Evolutionary conservation across 306 rosid genomes (phyloP), one percentile per base, ranked within the genome.

Genomic region (Ammopiptanthus mongolicus): DNA sequence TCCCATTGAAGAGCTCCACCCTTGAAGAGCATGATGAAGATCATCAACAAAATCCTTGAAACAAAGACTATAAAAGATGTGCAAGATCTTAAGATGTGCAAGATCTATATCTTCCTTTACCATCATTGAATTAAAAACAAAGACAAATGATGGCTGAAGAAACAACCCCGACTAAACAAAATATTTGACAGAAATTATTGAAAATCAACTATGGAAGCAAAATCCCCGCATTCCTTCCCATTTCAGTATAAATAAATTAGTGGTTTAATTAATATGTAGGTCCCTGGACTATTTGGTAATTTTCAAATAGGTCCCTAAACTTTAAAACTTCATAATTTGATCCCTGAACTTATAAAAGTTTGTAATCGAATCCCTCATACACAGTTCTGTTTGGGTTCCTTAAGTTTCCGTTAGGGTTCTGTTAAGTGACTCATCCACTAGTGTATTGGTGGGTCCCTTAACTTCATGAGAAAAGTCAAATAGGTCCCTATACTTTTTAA

Each of bases 1-100:
- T 95, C 80, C 98, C 98, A 78, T 91, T 85, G 79, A 91, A 91
- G 64, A 91, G 96, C 92, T 90, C 93, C 85, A 91, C 87, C 97
- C 97, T 88, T 86, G 80, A 86, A 85, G 76, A 80, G 39, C 69
- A 83, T 69, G 22, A 81, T 78, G 63, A 11, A 19, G 33, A 81
- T n/a, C 5, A 75, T 14, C 80, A 86, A 66, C 50, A 76, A 28
- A 28, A 67, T 67, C 71, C 14, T 42, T 37, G 23, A 75, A 31
- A 66, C 69, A 57, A 5, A 12, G 50, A 8, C 69, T 9, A 64
- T 12, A 28, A 62, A 59, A 63, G 1, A 42, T 22, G 59, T 23
- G 57, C 19, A 41, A 21, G 48, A 76, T 22, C 50, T 36, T n/a
- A 59, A 63, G 1, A 42, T 22, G 59, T 23, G 57, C 19, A 41